Conservation (phyloP, 2,329 filamentous ascomycete species). For the Ophiostoma angusticollis region DNA sequence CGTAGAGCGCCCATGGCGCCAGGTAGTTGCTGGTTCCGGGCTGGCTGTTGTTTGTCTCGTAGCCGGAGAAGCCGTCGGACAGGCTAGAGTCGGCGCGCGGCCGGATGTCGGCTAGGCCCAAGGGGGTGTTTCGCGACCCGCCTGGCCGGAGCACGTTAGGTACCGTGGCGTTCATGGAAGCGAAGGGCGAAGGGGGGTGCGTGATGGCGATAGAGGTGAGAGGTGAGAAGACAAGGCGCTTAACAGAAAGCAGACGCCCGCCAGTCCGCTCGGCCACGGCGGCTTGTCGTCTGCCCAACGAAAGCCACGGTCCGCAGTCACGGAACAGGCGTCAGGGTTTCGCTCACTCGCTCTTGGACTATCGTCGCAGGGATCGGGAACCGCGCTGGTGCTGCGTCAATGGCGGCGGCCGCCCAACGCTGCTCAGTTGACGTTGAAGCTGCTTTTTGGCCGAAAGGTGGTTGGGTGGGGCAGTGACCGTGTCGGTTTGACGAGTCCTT, state of each 20-base stretch:
- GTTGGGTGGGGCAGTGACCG: too few species aligned
- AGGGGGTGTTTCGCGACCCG: slow-evolving; percentile 64
- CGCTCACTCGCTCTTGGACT: too few species aligned
- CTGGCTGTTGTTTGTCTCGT: slow-evolving; percentile 53
- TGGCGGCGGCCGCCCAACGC: slow-evolving; percentile 2
- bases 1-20: slow-evolving; percentile 90
- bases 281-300: not conserved
- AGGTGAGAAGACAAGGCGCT: not conserved
- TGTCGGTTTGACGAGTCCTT: too few species aligned
- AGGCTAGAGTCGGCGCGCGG: slow-evolving; percentile 73
- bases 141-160: slow-evolving; percentile 49
- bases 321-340: too few species aligned
- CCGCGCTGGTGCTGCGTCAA: slow-evolving; percentile 2
- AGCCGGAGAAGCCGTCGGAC: slow-evolving; percentile 56
- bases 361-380: too few species aligned
- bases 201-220: not conserved
- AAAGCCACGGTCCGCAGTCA: not conserved
- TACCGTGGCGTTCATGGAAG: slow-evolving; percentile 27
- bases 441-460: too few species aligned
- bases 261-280: too few species aligned
- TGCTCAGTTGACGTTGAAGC: slow-evolving; percentile 1
- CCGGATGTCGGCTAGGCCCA: slow-evolving; percentile 84
- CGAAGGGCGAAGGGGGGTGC: not conserved
- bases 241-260: not conserved
- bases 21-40: slow-evolving; percentile 80